These are phyloP conservation scores for Camelina hispida DNA, from an alignment of 345 rosid genomes.

Conservation along the genomic window DNA sequence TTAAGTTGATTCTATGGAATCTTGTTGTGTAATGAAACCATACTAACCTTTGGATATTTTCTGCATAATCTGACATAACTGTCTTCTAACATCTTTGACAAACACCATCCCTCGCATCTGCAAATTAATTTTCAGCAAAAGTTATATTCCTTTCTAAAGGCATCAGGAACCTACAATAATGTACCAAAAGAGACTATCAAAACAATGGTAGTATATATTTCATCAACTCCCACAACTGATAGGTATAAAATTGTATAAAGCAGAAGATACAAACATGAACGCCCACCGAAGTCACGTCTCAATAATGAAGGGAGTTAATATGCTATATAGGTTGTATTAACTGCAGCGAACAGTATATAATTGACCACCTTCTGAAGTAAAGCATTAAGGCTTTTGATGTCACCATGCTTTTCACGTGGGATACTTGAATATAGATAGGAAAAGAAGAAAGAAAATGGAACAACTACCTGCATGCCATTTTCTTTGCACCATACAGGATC, in stretches of 20 bases:
- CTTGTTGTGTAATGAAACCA: slow-evolving; percentile 28
- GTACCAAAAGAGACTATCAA: slow-evolving; percentile 11
- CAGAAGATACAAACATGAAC: slow-evolving; percentile 6
- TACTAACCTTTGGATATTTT: slow-evolving; percentile 77
- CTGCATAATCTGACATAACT: slow-evolving; percentile 88
- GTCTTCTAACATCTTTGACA: slow-evolving; percentile 89
- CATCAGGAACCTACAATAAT: neutral
- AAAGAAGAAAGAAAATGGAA: slow-evolving; percentile 14
- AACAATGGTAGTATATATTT: neutral
- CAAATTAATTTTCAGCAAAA: slow-evolving; percentile 20
- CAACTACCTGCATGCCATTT: slow-evolving; percentile 70
- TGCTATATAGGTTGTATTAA: slow-evolving; percentile 3
- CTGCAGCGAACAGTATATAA: slow-evolving; percentile 1
- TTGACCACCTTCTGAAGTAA: slow-evolving; percentile 17
- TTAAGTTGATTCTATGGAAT: neutral
- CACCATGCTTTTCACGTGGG: slow-evolving; percentile 11
- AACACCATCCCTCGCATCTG: slow-evolving; percentile 95
- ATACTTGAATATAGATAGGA: slow-evolving; percentile 13
- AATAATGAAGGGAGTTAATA: neutral
- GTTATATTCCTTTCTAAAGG: neutral
- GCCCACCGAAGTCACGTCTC: neutral
- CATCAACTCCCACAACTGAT: neutral
- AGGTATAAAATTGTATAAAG: slow-evolving; percentile 3
- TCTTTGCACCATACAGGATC: slow-evolving; percentile 83
- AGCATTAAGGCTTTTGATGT: slow-evolving; percentile 11